Conservation (phyloP, 2,329 filamentous ascomycete species). For the Claviceps maximensis region DNA sequence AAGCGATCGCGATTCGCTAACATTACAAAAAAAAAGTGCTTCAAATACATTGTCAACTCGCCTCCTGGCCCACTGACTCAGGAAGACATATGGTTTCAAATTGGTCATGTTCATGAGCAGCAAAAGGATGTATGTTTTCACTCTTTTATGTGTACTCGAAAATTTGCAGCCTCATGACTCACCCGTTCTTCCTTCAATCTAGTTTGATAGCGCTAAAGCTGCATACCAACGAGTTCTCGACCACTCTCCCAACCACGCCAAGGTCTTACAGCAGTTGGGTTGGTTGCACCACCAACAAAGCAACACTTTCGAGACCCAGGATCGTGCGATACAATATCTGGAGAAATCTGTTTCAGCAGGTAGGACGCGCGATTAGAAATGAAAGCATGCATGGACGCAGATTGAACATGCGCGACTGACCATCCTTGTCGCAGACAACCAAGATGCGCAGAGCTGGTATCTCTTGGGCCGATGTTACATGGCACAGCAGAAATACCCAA, state of each 20-base stretch:
- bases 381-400: background rate
- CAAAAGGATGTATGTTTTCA: slow-evolving; percentile 80
- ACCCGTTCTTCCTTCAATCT: slow-evolving; percentile 14
- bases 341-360: slow-evolving; percentile 92
- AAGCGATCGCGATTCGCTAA: background rate
- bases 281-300: slow-evolving; percentile 98
- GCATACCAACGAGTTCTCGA: slow-evolving; percentile 91
- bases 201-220: slow-evolving; percentile 88
- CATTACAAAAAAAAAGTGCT: slow-evolving; percentile 51
- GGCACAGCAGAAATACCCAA: slow-evolving; percentile 97
- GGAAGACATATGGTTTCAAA: slow-evolving; percentile 99
- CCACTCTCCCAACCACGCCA: slow-evolving; percentile 88
- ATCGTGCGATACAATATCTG: slow-evolving; percentile 90
- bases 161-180: slow-evolving; percentile 16
- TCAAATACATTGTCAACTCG: slow-evolving; percentile 92
- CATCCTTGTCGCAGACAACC: slow-evolving; percentile 57
- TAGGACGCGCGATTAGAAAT: slow-evolving; percentile 30
- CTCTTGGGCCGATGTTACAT: slow-evolving; percentile 95
- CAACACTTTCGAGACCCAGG: slow-evolving; percentile 79
- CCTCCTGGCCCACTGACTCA: slow-evolving; percentile 86
- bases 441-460: slow-evolving; percentile 97
- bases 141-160: no score
- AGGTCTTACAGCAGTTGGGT: slow-evolving; percentile 92
- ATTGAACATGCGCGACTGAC: background rate
- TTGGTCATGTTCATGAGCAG: slow-evolving; percentile 96